Evolutionary conservation across 345 rosid species (phyloP), one percentile per base, ranked within the genome.

Genomic region (Geranium brycei): DNA sequence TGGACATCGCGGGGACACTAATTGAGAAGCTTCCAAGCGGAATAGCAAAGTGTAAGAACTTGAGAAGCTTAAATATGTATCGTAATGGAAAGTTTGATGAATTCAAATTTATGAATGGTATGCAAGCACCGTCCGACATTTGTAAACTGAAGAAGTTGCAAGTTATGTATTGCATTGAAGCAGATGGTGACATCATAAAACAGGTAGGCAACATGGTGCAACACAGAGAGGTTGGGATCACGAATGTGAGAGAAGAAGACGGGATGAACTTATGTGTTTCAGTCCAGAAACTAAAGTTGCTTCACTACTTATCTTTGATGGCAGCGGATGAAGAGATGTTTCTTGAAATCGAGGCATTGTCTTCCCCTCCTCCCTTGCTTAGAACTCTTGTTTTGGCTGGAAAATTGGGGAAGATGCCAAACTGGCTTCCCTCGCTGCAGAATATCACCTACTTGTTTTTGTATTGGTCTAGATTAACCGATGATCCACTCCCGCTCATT

Each of bases 91-190:
- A 47, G 53, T 19, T 23, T 1, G 51, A 57, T 11, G 47, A 17
- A 30, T 59, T 35, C 57, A 13, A 8, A 4, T 41, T 11, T 3
- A 28, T 51, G 0, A n/a, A 8, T 41, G 70, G 70, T 15, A 58
- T 19, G 7, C 31, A 16, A 19, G 51, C 59, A 11, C 60, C 62
- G 4, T 15, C 11, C 4, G 60, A 32, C 5, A 30, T 62, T 7
- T n/a, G 63, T 4, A 38, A 14, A 4, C 41, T 66, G 10, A 66
- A 66, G 66, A 56, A 62, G 32, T 58, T 71, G 53, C 70, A 66
- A 19, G 23, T 62, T 53, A 31, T 71, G 4, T 19, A 17, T 13
- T 35, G 63, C 38, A 61, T 71, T 2, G 67, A 69, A 41, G 40
- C 67, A 7, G 57, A 1, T 1, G 16, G 59, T 17, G 7, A 17